Base-by-base conservation (phyloP, 768 basidiomycete species). In the Amanita rubescens region DNA sequence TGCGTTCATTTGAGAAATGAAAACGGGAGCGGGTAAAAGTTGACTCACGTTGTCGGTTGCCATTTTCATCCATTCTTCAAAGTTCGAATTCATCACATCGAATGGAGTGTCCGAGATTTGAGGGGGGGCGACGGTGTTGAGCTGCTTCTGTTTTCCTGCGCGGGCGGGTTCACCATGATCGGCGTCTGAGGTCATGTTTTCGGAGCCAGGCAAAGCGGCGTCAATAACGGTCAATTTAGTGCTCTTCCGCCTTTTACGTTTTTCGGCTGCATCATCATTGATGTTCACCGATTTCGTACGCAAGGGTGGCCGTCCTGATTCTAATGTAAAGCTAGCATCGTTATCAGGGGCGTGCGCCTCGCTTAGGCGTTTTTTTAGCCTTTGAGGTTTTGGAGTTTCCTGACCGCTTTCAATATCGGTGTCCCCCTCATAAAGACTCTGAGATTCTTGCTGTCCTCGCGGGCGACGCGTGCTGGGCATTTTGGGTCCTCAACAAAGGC, bases 21-120 rank as follows among this genome's bases (percentile, higher is more conserved):
- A 32, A 34, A 51, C 7, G 33, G 46, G 24, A 12, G 27, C n/a
- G 5, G 39, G n/a, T 35, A 65, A 57, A 14, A 41, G 51, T 17
- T 25, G 49, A 73, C 83, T 60, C 65, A 97, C 96, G 69, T 98
- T 98, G 65, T 98, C 95, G 2, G 95, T 98, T 1, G 94, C 94
- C 84, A 98, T 85, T 75, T 98, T 98, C 95, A 99, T 98, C 96
- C 96, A 98, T 69, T 98, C 94, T 67, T 99, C 96, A 63, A 87
- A 96, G 61, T 94, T 96, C 35, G 84, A 87, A 69, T 77, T 90
- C 81, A 90, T 90, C n/a, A 93, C 79, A 58, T 94, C 90, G 59
- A 85, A 69, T 0, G 86, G 77, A 17, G 85, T 79, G 39, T 84
- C 77, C 24, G 83, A 79, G 1, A 70, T 66, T 2, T 81, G 81